Percentiles rank a stretch among this genome's conserved stretches.
phyloP scores from a whole-genome alignment of 768 basidiomycete species.

The Trametes coccinea region DNA sequence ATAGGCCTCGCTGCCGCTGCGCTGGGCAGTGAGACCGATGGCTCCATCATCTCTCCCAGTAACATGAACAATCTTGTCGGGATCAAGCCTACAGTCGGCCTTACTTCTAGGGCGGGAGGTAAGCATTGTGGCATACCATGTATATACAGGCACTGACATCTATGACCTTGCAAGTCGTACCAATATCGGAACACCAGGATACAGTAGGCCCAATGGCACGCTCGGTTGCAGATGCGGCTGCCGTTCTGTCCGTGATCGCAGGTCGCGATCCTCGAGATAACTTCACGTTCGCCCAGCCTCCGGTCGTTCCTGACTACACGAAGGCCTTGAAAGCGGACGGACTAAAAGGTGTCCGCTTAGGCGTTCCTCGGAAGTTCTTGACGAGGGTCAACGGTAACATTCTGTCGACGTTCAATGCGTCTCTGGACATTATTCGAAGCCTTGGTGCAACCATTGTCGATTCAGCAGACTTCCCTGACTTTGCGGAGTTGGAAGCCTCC shows the following conservation, averaged over 20 bases:
- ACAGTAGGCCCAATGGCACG: conserved; percentile 40
- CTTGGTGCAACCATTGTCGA: conserved; percentile 57
- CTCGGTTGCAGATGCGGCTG: conserved; percentile 37
- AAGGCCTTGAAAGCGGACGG: conserved; percentile 51
- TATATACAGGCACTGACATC: no score
- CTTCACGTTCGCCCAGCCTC: conserved; percentile 46
- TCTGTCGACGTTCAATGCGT: conserved; percentile 40
- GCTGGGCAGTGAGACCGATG: conserved; percentile 50
- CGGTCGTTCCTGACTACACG: conserved; percentile 53
- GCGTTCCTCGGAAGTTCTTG: conserved; percentile 43
- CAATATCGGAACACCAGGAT: conserved; percentile 43
- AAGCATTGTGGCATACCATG: neutral
- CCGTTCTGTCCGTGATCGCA: conserved; percentile 41
- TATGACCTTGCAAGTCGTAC: conserved; percentile 38
- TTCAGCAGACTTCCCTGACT: conserved; percentile 60
- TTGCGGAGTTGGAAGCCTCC: conserved; percentile 46
- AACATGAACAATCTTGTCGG: conserved; percentile 44
- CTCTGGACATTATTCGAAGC: conserved; percentile 37
- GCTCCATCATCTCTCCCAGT: conserved; percentile 48
- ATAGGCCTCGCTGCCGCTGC: conserved; percentile 45
- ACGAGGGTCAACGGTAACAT: conserved; percentile 52
- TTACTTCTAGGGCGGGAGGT: conserved; percentile 39
- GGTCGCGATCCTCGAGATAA: conserved; percentile 45
- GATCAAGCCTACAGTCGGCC: conserved; percentile 40
- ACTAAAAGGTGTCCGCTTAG: conserved; percentile 46